Percentiles rank a stretch among this genome's conserved stretches.
These are phyloP conservation scores for Crithidia brevicula DNA, from an alignment of 208 protist genomes.

Conservation along the genomic window DNA sequence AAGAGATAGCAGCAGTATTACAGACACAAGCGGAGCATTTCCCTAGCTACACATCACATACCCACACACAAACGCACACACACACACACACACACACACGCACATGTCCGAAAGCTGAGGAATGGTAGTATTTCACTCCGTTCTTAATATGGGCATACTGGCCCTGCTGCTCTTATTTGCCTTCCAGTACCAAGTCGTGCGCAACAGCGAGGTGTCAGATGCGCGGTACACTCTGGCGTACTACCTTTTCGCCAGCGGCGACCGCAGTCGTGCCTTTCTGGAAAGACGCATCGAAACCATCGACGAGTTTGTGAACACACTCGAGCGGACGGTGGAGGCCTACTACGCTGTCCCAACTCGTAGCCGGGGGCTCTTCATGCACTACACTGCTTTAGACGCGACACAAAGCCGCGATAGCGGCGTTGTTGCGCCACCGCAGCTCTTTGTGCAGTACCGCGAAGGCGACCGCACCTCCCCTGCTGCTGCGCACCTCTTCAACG, in stretches of 20 bases:
- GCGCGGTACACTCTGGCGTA: constrained; percentile 41
- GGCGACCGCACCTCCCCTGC: constrained; percentile 30
- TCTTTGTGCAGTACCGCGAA: constrained; percentile 43
- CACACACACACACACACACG: background rate
- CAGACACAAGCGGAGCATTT: too few species aligned
- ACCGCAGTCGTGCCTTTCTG: constrained; percentile 27
- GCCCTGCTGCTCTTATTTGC: constrained; percentile 44
- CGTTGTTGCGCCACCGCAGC: constrained; percentile 26
- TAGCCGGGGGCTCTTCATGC: constrained; percentile 57
- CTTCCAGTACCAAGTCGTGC: constrained; percentile 46
- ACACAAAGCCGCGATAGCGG: background rate
- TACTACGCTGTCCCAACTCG: constrained; percentile 49
- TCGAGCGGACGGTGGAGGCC: constrained; percentile 37
- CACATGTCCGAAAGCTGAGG: background rate
- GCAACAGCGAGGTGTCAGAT: constrained; percentile 47
- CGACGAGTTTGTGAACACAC: constrained; percentile 50
- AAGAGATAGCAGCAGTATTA: too few species aligned
- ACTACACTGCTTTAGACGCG: constrained; percentile 41
- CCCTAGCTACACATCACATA: too few species aligned
- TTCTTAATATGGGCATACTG: constrained; percentile 38
- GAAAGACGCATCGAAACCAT: constrained; percentile 41
- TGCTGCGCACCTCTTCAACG: constrained; percentile 23
- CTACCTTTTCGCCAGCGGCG: constrained; percentile 45
- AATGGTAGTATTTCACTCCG: constrained; percentile 46
- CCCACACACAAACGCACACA: too few species aligned